Evolutionary conservation across 2,329 filamentous ascomycete genomes (phyloP).

Genomic region (Ascochyta viciae-villosae): DNA sequence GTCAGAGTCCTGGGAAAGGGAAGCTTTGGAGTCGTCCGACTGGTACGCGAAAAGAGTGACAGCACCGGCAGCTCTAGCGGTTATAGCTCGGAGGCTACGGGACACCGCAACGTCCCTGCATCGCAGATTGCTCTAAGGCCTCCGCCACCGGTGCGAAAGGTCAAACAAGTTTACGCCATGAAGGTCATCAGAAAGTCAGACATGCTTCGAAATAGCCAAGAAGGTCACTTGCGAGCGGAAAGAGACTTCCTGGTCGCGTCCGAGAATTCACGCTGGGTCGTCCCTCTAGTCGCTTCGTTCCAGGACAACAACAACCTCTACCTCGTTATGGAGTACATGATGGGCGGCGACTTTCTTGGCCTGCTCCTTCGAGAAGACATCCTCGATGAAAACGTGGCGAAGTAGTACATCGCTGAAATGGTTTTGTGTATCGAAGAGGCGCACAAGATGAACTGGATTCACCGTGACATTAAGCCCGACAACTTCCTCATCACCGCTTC

Average conservation of each 20-base stretch:
- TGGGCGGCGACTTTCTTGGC: constrained; percentile 91
- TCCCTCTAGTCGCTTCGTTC: constrained; percentile 86
- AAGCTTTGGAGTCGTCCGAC: constrained; percentile 89
- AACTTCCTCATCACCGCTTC: constrained; percentile 91
- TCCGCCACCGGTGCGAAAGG: constrained; percentile 13
- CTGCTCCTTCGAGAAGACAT: constrained; percentile 85
- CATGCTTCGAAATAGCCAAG: constrained; percentile 90
- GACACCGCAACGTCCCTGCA: constrained; percentile 13
- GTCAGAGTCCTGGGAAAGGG: constrained; percentile 88
- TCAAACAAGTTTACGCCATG: constrained; percentile 82
- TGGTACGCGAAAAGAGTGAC: constrained; percentile 73
- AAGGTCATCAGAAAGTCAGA: constrained; percentile 94
- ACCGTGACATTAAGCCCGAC: constrained; percentile 95
- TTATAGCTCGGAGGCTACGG: constrained; percentile 11
- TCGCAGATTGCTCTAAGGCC: constrained; percentile 3
- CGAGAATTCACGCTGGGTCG: constrained; percentile 88
- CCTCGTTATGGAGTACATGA: constrained; percentile 98
- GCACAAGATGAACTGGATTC: constrained; percentile 87
- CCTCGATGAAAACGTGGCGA: constrained; percentile 77
- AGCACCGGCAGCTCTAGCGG: constrained; percentile 18
- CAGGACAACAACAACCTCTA: constrained; percentile 86
- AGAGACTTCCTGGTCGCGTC: constrained; percentile 90
- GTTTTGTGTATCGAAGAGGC: constrained; percentile 92
- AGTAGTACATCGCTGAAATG: constrained; percentile 95
- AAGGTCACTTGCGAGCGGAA: constrained; percentile 90